These are phyloP conservation scores for Paramecium caudatum DNA, from an alignment of 73 alveolate genomes.

Conservation along the genomic window DNA sequence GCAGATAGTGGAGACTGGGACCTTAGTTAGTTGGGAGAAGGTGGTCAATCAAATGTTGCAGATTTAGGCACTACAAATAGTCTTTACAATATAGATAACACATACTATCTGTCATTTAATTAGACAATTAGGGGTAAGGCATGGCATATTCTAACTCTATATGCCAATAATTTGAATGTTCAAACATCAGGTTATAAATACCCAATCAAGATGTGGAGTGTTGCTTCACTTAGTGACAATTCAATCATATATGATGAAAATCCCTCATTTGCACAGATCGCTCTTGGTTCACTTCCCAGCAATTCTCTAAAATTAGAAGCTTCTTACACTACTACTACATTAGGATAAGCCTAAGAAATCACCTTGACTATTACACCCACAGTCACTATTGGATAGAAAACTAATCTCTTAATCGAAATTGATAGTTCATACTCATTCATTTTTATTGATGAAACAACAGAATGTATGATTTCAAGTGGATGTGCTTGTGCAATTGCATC, in stretches of 20 bases:
- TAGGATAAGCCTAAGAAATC: neutral
- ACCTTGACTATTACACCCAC: slow-evolving; percentile 49
- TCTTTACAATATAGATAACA: neutral
- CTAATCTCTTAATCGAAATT: neutral
- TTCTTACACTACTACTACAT: neutral
- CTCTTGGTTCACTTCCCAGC: neutral
- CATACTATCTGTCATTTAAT: neutral
- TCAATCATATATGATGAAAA: slow-evolving; percentile 54
- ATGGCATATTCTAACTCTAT: neutral
- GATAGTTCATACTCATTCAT: neutral
- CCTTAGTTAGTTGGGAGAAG: slow-evolving; percentile 34
- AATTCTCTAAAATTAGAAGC: slow-evolving; percentile 7
- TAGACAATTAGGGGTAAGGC: neutral
- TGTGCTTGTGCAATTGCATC: neutral
- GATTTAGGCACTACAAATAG: neutral
- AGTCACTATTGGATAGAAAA: neutral
- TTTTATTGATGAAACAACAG: neutral
- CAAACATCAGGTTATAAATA: slow-evolving; percentile 51
- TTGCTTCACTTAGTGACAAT: neutral
- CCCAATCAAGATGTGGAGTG: slow-evolving; percentile 49
- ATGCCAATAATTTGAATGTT: neutral
- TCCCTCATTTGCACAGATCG: slow-evolving; percentile 35
- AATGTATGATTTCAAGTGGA: neutral
- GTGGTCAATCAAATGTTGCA: neutral
- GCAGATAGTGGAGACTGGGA: slow-evolving; percentile 27